Conservation (phyloP, 495 filamentous ascomycete species). For the Niebla homalea region DNA sequence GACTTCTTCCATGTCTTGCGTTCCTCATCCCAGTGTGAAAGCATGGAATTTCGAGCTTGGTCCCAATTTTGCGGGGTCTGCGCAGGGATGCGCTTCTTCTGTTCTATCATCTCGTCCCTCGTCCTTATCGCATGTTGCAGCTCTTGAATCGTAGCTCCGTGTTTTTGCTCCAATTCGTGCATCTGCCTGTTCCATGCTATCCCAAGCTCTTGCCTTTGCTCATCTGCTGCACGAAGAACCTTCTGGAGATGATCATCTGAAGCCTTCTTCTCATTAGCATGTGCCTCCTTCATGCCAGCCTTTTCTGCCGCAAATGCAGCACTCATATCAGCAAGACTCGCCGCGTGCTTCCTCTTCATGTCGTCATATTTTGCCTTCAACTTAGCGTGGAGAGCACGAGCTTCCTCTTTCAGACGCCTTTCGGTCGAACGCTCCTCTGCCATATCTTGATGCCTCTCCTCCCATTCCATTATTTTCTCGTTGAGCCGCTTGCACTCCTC, state of each 20-base stretch:
- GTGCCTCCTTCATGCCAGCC: conserved; percentile 11
- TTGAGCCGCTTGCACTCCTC: conserved; percentile 37
- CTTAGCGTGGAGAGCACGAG: conserved; percentile 29
- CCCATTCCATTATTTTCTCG: conserved; percentile 43
- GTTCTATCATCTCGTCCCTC: conserved; percentile 13
- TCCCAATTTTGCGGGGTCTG: conserved; percentile 13
- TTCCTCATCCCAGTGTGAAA: conserved; percentile 10
- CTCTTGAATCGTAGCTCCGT: conserved; percentile 4
- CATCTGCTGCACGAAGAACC: conserved; percentile 1
- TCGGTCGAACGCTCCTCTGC: conserved; percentile 28
- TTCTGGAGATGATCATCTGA: conserved; percentile 17
- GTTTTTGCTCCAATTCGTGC: conserved; percentile 12
- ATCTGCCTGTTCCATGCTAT: conserved; percentile 4
- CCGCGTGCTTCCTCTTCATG: conserved; percentile 13
- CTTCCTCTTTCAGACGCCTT: conserved; percentile 31
- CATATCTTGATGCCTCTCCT: conserved; percentile 40
- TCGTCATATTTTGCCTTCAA: conserved; percentile 20
- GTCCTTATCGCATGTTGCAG: conserved; percentile 6
- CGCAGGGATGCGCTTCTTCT: conserved; percentile 5
- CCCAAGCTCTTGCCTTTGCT: conserved; percentile 8
- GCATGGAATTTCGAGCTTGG: conserved; percentile 7
- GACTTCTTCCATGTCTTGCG: conserved; percentile 4
- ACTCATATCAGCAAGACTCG: conserved; percentile 14
- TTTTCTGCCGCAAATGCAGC: conserved; percentile 14
- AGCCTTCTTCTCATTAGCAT: conserved; percentile 14